Percentiles rank a stretch among this genome's conserved stretches.
These are phyloP conservation scores for Leishmania lainsoni DNA, from an alignment of 208 protist genomes.

Conservation along the genomic window DNA sequence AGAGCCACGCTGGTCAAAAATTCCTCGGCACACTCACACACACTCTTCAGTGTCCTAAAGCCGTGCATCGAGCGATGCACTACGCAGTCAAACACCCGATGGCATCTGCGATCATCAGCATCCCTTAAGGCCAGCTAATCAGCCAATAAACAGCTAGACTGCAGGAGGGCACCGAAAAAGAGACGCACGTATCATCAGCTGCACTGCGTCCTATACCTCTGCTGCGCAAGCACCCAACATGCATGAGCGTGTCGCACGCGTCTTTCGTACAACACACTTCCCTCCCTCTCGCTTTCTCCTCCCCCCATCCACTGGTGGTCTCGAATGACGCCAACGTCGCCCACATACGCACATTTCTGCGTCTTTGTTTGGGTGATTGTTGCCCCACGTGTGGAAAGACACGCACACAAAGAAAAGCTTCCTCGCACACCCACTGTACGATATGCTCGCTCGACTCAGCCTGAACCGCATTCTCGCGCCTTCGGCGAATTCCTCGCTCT, in stretches of 20 bases:
- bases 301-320: not conserved
- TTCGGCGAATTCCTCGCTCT: not conserved
- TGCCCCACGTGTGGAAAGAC: not conserved
- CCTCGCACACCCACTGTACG: not conserved
- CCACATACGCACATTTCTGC: not conserved
- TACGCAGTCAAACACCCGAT: not conserved
- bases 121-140: not conserved
- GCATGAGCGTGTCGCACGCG: not conserved
- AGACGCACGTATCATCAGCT: not conserved
- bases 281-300: not conserved
- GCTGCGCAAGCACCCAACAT: not conserved
- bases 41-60: not conserved
- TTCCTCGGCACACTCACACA: not conserved
- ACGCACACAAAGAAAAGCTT: not conserved
- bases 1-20: not conserved
- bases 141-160: not conserved
- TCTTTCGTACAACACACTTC: not conserved
- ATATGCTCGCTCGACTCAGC: constrained; percentile 8
- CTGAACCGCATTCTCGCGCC: not conserved
- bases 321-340: not conserved
- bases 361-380: not conserved
- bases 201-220: not conserved
- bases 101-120: not conserved
- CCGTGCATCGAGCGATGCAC: not conserved
- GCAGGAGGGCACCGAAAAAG: not conserved